Conservation (phyloP, 163 green algal species). For the Scenedesmus sp. region DNA sequence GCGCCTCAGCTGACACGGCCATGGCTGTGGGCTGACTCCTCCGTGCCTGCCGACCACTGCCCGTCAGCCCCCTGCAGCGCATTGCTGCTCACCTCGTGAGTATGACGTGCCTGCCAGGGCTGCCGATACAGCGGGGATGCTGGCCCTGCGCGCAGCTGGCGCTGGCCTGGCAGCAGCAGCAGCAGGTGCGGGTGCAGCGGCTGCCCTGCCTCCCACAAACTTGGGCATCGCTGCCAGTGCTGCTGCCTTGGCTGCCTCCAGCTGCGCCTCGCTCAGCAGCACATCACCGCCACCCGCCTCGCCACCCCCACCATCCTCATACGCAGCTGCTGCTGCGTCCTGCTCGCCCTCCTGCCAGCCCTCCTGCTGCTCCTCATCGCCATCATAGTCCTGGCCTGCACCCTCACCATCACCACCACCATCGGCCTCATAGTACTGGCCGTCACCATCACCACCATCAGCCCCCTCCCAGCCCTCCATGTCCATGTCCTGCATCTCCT, state of each 20-base stretch:
- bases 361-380: neutral
- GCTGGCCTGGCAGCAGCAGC: neutral
- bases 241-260: neutral
- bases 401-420: neutral
- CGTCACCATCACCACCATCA: neutral
- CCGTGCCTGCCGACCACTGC: neutral
- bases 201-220: neutral
- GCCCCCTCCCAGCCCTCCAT: neutral
- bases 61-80: neutral
- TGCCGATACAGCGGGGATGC: neutral
- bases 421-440: neutral
- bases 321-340: neutral
- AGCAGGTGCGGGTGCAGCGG: neutral
- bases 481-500: constrained; percentile 37
- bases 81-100: neutral
- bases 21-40: neutral
- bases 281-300: neutral
- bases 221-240: neutral
- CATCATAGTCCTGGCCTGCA: constrained; percentile 7
- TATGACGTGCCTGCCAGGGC: neutral
- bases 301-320: neutral
- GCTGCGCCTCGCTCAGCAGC: neutral
- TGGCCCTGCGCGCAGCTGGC: neutral
- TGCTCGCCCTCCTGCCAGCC: neutral
- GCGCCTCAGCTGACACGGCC: neutral